phyloP scores from a whole-genome alignment of 2,329 filamentous ascomycete genomes.

The Monosporascus sp. region DNA sequence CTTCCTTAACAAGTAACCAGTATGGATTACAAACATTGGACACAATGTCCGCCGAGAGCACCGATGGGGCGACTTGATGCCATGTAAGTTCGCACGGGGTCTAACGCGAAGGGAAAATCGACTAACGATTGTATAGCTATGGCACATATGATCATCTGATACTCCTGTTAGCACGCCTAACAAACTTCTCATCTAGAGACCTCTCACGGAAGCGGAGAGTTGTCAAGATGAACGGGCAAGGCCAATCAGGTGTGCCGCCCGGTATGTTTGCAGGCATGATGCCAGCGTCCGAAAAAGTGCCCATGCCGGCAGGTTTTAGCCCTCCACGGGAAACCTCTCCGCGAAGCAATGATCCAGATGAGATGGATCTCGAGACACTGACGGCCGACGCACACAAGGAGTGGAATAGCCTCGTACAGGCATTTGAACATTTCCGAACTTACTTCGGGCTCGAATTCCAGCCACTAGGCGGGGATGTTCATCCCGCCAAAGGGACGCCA shows the following conservation, averaged over 20 bases:
- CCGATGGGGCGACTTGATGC: conserved; percentile 72
- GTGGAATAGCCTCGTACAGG: conserved; percentile 69
- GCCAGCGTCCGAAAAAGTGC: conserved; percentile 44
- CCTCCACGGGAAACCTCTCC: conserved; percentile 41
- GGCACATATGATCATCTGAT: conserved; percentile 86
- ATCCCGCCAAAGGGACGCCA: conserved; percentile 58
- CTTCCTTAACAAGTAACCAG: conserved; percentile 36
- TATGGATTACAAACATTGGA: conserved; percentile 74
- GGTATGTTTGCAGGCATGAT: conserved; percentile 51
- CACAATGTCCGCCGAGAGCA: conserved; percentile 80
- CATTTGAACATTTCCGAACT: conserved; percentile 61
- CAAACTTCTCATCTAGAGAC: conserved; percentile 74
- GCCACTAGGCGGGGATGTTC: conserved; percentile 64
- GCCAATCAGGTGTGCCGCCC: conserved; percentile 37
- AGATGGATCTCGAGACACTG: conserved; percentile 55
- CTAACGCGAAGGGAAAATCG: background rate
- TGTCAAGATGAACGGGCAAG: conserved; percentile 53
- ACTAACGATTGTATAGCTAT: conserved; percentile 50
- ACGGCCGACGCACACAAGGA: conserved; percentile 68
- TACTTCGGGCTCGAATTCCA: conserved; percentile 71
- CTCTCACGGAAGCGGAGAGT: conserved; percentile 69
- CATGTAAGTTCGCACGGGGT: conserved; percentile 41
- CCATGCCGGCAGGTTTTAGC: conserved; percentile 49
- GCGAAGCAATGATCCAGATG: conserved; percentile 38
- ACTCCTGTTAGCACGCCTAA: conserved; percentile 72